A percentile compares a stretch with the other conserved stretches of the same genome.
Evolutionary conservation across 2,329 filamentous ascomycete species (phyloP).

Genomic region (Laburnicola sp.): DNA sequence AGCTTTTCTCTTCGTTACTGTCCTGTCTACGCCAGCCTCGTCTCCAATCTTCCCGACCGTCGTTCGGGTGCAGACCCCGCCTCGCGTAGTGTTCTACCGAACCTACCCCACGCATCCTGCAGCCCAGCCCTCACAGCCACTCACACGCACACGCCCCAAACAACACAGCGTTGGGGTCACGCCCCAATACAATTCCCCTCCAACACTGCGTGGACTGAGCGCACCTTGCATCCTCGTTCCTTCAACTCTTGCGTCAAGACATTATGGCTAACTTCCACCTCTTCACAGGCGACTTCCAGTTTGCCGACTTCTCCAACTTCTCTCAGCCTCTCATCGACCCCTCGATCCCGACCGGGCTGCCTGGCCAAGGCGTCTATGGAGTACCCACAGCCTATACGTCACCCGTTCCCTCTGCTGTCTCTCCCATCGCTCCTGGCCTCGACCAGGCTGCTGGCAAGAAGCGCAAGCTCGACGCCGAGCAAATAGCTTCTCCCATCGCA

Average conservation of each 20-base stretch:
- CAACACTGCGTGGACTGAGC: slow-evolving; percentile 19
- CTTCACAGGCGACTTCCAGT: slow-evolving; percentile 50
- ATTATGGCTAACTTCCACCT: slow-evolving; percentile 43
- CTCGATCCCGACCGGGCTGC: slow-evolving; percentile 34
- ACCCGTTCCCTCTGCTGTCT: slow-evolving; percentile 31
- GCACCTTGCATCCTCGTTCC: slow-evolving; percentile 12
- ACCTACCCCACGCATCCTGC: slow-evolving; percentile 31
- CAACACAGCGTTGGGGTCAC: slow-evolving; percentile 19
- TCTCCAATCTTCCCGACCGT: slow-evolving; percentile 16
- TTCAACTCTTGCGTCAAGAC: not conserved
- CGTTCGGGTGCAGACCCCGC: slow-evolving; percentile 32
- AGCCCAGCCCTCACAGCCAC: slow-evolving; percentile 22
- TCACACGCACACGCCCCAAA: slow-evolving; percentile 18
- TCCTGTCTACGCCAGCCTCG: slow-evolving; percentile 11
- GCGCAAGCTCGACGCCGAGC: slow-evolving; percentile 49
- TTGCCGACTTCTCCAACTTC: slow-evolving; percentile 52
- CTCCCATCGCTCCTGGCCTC: slow-evolving; percentile 34
- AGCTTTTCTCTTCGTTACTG: slow-evolving; percentile 18
- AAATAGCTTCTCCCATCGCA: slow-evolving; percentile 33
- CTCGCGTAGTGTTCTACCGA: slow-evolving; percentile 27
- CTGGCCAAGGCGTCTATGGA: slow-evolving; percentile 17
- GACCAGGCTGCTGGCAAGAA: slow-evolving; percentile 46
- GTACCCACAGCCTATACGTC: slow-evolving; percentile 34
- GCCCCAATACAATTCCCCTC: slow-evolving; percentile 22
- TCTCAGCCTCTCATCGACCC: slow-evolving; percentile 36